A percentile compares a stretch with the other conserved stretches of the same genome.
Conservation (phyloP, 2,329 filamentous ascomycete species). For the Dactylella cylindrospora region DNA sequence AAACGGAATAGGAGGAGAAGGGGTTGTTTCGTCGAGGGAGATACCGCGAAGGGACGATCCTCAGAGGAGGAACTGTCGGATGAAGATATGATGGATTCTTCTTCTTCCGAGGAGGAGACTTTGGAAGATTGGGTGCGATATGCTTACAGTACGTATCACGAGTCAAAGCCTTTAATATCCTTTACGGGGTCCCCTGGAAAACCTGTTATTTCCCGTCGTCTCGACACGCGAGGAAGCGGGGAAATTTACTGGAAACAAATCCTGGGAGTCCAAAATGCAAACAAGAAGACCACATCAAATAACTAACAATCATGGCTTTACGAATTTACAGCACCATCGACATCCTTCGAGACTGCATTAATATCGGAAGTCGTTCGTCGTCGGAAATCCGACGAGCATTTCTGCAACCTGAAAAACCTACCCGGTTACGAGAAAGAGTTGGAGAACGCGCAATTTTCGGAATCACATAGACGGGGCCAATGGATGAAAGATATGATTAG, state of each 20-base stretch:
- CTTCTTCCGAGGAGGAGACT: slow-evolving; percentile 17
- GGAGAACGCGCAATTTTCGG: slow-evolving; percentile 39
- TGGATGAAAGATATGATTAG: slow-evolving; percentile 41
- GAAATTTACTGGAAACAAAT: too few species aligned
- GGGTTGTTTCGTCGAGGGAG: slow-evolving; percentile 34
- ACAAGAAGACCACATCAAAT: too few species aligned
- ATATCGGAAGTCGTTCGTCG: slow-evolving; percentile 42
- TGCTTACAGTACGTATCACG: slow-evolving; percentile 38
- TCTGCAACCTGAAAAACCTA: slow-evolving; percentile 25
- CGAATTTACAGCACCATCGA: slow-evolving; percentile 29
- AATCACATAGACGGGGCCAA: slow-evolving; percentile 27
- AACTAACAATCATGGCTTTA: too few species aligned
- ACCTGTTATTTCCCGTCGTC: too few species aligned
- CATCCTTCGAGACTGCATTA: slow-evolving; percentile 34
- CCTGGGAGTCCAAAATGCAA: slow-evolving; percentile 8
- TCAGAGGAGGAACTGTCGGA: slow-evolving; percentile 9
- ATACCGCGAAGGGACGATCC: background rate
- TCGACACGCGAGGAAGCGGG: too few species aligned
- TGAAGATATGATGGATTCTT: slow-evolving; percentile 15
- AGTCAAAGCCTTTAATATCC: too few species aligned
- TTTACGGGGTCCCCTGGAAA: too few species aligned
- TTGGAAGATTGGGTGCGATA: slow-evolving; percentile 41
- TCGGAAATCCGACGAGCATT: slow-evolving; percentile 39
- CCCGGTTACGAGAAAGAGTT: slow-evolving; percentile 28
- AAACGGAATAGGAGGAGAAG: slow-evolving; percentile 17